These are phyloP conservation scores for Symmetrospora coprosmae DNA, from an alignment of 768 basidiomycete species.

Conservation along the genomic window DNA sequence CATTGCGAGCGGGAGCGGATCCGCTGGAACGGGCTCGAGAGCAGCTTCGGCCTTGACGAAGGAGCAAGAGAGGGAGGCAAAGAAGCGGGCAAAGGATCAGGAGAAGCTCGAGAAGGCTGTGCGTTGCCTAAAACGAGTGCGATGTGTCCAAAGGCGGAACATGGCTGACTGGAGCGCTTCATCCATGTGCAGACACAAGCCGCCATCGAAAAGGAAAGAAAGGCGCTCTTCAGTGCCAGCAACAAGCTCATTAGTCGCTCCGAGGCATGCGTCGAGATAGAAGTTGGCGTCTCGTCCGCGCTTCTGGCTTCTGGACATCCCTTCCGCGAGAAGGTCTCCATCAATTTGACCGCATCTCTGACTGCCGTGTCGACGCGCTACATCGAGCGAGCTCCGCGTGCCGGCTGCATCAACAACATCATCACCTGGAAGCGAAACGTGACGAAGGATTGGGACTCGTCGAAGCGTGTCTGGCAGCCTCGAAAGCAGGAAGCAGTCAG, in stretches of 20 bases:
- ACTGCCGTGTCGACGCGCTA: too few species aligned
- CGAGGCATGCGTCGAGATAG: slow-evolving; percentile 1
- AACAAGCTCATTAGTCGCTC: slow-evolving; percentile 4
- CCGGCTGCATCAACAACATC: neutral
- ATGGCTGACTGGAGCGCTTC: too few species aligned
- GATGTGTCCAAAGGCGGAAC: too few species aligned
- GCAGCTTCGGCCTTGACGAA: neutral
- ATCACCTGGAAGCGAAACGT: slow-evolving; percentile 1
- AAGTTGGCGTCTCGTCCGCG: neutral
- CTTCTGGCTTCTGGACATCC: neutral
- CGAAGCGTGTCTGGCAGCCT: neutral
- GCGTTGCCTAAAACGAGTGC: too few species aligned
- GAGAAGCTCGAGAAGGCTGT: slow-evolving; percentile 10
- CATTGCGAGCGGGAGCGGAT: neutral
- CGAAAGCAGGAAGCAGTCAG: neutral
- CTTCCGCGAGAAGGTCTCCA: slow-evolving; percentile 4
- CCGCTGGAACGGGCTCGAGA: neutral
- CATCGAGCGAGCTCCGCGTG: too few species aligned
- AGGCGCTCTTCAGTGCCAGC: neutral
- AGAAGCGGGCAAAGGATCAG: neutral
- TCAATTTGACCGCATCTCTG: too few species aligned
- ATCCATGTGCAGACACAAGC: neutral
- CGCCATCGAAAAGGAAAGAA: slow-evolving; percentile 3
- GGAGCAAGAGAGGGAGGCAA: neutral
- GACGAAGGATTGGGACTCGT: neutral